phyloP scores from a whole-genome alignment of 2,329 filamentous ascomycete species.

The Arthrobotrys musiformis region DNA sequence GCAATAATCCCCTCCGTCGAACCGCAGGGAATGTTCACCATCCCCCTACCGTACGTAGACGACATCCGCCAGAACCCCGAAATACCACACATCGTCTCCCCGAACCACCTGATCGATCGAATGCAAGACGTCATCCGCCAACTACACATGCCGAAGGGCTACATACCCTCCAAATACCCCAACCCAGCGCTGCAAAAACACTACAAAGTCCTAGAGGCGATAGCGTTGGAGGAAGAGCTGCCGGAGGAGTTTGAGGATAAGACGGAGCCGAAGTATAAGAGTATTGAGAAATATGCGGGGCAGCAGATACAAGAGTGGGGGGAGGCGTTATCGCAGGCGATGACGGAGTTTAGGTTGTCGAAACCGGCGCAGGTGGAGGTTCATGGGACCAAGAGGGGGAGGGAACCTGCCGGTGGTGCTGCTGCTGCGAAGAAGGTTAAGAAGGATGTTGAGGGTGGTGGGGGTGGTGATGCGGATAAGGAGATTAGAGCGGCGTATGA shows the following conservation, averaged over 20 bases:
- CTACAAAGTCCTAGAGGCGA: conserved; percentile 89
- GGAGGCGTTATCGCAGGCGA: conserved; percentile 69
- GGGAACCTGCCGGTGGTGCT: conserved; percentile 39
- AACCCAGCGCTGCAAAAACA: conserved; percentile 97
- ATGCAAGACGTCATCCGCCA: conserved; percentile 88
- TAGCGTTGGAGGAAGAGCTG: conserved; percentile 90
- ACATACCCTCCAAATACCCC: conserved; percentile 86
- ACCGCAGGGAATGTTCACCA: conserved; percentile 87
- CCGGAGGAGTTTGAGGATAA: conserved; percentile 79
- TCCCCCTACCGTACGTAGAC: conserved; percentile 87
- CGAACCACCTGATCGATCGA: conserved; percentile 77
- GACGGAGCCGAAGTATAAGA: conserved; percentile 83
- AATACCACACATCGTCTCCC: conserved; percentile 69
- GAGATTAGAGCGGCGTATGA: conserved; percentile 64
- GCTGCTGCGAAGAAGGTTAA: conserved; percentile 46
- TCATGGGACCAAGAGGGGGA: conserved; percentile 56
- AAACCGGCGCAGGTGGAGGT: conserved; percentile 32
- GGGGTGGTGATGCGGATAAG: conserved; percentile 59
- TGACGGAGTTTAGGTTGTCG: conserved; percentile 32
- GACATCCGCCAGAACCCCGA: conserved; percentile 82
- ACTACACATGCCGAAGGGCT: conserved; percentile 87
- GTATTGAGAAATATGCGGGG: conserved; percentile 89
- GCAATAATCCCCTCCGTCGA: conserved; percentile 82
- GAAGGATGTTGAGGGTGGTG: conserved; percentile 43
- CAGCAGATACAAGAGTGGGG: conserved; percentile 82